These are phyloP conservation scores for Lentinula sp. DNA, from an alignment of 768 basidiomycete genomes.

Conservation along the genomic window DNA sequence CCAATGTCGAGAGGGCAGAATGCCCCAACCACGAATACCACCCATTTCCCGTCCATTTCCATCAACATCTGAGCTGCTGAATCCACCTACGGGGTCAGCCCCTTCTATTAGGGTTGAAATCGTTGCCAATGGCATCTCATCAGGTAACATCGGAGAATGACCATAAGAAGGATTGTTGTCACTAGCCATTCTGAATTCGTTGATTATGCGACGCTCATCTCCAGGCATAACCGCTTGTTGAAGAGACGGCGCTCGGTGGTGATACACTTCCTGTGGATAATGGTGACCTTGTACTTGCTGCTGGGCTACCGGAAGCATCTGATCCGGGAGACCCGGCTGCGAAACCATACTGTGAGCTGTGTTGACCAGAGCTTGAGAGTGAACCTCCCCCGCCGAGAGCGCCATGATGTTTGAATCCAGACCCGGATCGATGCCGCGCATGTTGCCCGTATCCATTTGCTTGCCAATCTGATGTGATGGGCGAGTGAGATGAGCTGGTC, in stretches of 20 bases:
- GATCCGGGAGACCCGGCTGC: background rate
- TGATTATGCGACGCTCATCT: background rate
- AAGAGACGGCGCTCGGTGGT: background rate
- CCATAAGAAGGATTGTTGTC: background rate
- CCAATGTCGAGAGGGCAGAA: background rate
- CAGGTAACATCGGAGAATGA: background rate
- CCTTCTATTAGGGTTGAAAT: background rate
- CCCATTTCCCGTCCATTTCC: background rate
- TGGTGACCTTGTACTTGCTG: background rate
- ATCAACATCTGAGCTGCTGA: background rate
- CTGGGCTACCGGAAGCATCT: background rate
- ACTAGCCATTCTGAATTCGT: background rate
- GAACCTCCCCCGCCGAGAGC: background rate
- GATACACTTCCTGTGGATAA: constrained; percentile 2
- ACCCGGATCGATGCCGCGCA: background rate
- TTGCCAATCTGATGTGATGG: background rate
- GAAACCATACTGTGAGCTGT: background rate
- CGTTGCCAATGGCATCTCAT: background rate
- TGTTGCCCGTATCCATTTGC: background rate
- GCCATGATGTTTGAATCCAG: background rate
- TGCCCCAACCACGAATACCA: background rate
- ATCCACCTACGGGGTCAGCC: background rate
- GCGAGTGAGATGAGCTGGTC: background rate
- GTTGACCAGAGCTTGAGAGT: background rate
- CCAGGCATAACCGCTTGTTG: background rate